phyloP scores from a whole-genome alignment of 108 stramenopile genomes.

The Stephanodiscus triporus region DNA sequence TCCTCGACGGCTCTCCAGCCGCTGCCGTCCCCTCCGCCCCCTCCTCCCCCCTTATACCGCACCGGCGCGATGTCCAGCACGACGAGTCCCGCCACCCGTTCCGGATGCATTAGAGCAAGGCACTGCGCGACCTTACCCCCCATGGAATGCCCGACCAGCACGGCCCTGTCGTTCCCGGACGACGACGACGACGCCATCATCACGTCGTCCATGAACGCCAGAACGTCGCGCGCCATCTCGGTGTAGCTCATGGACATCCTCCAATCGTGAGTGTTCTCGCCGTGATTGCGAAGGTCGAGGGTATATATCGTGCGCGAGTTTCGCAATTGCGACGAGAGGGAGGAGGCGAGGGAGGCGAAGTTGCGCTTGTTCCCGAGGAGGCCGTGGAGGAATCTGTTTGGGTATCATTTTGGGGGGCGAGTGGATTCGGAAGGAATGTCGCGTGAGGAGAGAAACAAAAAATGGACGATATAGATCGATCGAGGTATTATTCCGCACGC shows the following conservation, averaged over 20 bases:
- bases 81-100: conserved; percentile 81
- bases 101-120: conserved; percentile 78
- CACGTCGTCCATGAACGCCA: conserved; percentile 64
- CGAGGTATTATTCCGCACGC: too few relatives aligned
- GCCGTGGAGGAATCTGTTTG: conserved; percentile 86
- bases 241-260: conserved; percentile 76
- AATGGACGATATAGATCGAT: too few relatives aligned
- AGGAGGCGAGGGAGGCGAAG: conserved; percentile 82
- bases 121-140: conserved; percentile 93
- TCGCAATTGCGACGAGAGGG: conserved; percentile 68
- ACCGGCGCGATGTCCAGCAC: conserved; percentile 95
- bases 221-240: conserved; percentile 89
- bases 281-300: conserved; percentile 94
- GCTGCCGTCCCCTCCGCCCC: conserved; percentile 32
- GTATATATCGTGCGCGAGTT: conserved; percentile 66
- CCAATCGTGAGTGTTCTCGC: conserved; percentile 72
- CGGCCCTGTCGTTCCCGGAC: conserved; percentile 52
- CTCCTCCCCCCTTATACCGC: conserved; percentile 44
- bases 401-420: too few relatives aligned
- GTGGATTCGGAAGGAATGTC: too few relatives aligned
- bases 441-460: too few relatives aligned
- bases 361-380: conserved; percentile 93
- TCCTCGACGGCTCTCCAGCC: conserved; percentile 87
- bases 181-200: neutral
- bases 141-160: conserved; percentile 92